These are phyloP conservation scores for Elsinoe fawcettii DNA, from an alignment of 2,329 filamentous ascomycete genomes.

Conservation along the genomic window DNA sequence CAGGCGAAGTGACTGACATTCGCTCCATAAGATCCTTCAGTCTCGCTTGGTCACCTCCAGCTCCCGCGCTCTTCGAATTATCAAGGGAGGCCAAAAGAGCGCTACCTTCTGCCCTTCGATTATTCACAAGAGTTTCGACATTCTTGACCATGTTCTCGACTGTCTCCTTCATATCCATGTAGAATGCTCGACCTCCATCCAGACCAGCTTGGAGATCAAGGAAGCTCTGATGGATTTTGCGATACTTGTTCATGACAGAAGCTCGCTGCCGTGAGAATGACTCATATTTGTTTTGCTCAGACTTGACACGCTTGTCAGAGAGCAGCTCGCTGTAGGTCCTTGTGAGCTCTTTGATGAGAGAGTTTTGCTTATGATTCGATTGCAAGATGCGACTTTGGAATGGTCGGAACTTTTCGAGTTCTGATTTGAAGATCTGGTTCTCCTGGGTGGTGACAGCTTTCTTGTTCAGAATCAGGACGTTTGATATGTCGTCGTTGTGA, in stretches of 20 bases:
- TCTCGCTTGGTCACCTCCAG: slow-evolving; percentile 66
- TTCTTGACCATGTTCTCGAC: slow-evolving; percentile 90
- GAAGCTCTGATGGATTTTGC: slow-evolving; percentile 86
- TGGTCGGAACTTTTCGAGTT: slow-evolving; percentile 93
- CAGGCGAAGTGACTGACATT: slow-evolving; percentile 65
- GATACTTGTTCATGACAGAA: slow-evolving; percentile 76
- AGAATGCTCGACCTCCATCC: slow-evolving; percentile 83
- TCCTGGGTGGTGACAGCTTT: slow-evolving; percentile 92
- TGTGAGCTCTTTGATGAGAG: slow-evolving; percentile 90
- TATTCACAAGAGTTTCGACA: slow-evolving; percentile 94
- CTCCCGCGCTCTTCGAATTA: slow-evolving; percentile 57
- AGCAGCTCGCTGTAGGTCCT: slow-evolving; percentile 76
- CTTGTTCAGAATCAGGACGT: slow-evolving; percentile 95
- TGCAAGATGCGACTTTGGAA: slow-evolving; percentile 87
- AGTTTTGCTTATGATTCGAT: slow-evolving; percentile 89
- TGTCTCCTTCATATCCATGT: slow-evolving; percentile 90
- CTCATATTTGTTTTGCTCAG: slow-evolving; percentile 95
- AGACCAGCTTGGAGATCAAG: slow-evolving; percentile 81
- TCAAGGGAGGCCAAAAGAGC: slow-evolving; percentile 86
- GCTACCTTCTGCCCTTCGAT: slow-evolving; percentile 81
- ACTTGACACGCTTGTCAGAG: slow-evolving; percentile 86
- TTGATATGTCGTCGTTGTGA: slow-evolving; percentile 93
- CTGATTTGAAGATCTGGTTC: slow-evolving; percentile 82
- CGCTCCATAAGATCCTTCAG: slow-evolving; percentile 87
- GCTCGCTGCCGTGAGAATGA: slow-evolving; percentile 73